Conservation (phyloP, 2,329 filamentous ascomycete genomes). For the Paracoccidioides brasiliensis region DNA sequence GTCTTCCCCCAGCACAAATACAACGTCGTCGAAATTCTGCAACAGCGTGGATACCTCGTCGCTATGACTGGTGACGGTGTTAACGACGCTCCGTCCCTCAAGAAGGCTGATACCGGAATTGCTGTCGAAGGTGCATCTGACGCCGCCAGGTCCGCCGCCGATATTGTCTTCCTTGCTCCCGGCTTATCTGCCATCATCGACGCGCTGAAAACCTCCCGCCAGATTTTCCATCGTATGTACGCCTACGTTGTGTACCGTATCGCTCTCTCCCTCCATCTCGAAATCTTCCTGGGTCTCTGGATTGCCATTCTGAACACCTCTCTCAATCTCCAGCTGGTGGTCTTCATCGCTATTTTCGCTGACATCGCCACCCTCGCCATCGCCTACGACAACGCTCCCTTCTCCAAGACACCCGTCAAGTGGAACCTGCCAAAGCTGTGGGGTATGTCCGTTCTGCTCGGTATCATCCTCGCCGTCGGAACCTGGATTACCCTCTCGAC, state of each 20-base stretch:
- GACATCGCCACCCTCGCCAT: slow-evolving; percentile 87
- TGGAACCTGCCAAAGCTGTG: slow-evolving; percentile 92
- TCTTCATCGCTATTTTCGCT: slow-evolving; percentile 91
- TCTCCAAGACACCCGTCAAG: slow-evolving; percentile 74
- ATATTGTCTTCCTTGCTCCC: slow-evolving; percentile 86
- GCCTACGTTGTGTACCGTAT: slow-evolving; percentile 94
- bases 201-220: slow-evolving; percentile 80
- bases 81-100: slow-evolving; percentile 83
- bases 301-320: slow-evolving; percentile 76
- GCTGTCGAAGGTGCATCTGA: slow-evolving; percentile 86
- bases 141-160: slow-evolving; percentile 77
- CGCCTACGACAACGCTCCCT: slow-evolving; percentile 85
- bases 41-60: slow-evolving; percentile 85
- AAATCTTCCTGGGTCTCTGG: slow-evolving; percentile 85
- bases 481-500: slow-evolving; percentile 85
- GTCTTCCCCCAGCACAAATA: slow-evolving; percentile 95
- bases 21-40: slow-evolving; percentile 83
- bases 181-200: slow-evolving; percentile 88
- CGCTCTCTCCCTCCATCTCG: slow-evolving; percentile 76
- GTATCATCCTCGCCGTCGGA: slow-evolving; percentile 65
- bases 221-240: slow-evolving; percentile 96
- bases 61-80: slow-evolving; percentile 96
- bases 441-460: slow-evolving; percentile 80
- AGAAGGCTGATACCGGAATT: slow-evolving; percentile 94
- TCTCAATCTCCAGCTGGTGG: slow-evolving; percentile 74